These are phyloP conservation scores for Dictyostelium capitatum DNA, from an alignment of 78 protist species.

Conservation along the genomic window DNA sequence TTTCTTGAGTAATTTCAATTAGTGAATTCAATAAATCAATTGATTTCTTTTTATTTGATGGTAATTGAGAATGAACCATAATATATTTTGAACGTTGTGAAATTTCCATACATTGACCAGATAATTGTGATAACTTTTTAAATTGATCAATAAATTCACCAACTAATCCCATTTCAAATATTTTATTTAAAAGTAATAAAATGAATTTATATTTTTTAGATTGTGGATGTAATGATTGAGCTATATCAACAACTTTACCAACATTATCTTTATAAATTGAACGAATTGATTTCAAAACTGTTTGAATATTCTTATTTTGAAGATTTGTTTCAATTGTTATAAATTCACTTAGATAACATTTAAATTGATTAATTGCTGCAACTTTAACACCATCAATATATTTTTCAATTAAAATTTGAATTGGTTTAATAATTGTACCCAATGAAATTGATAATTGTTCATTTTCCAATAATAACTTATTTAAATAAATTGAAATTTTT, in stretches of 20 bases:
- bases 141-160: constrained; percentile 30
- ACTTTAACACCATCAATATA: constrained; percentile 42
- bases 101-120: constrained; percentile 56
- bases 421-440: constrained; percentile 19
- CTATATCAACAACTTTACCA: constrained; percentile 36
- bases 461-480: constrained; percentile 43
- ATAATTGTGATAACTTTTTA: constrained; percentile 16
- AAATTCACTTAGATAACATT: constrained; percentile 55
- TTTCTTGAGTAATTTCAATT: background rate
- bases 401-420: constrained; percentile 9
- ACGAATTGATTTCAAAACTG: constrained; percentile 46
- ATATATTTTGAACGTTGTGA: constrained; percentile 57
- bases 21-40: constrained; percentile 1
- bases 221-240: constrained; percentile 57
- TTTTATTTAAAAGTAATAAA: constrained; percentile 24
- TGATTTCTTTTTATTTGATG: constrained; percentile 51
- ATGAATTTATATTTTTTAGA: constrained; percentile 37
- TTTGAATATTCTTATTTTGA: constrained; percentile 39
- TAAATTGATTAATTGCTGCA: constrained; percentile 3
- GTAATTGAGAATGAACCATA: constrained; percentile 53
- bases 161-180: background rate
- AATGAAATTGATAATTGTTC: constrained; percentile 34
- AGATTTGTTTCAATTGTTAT: background rate
- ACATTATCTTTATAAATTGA: constrained; percentile 44
- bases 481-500: constrained; percentile 8